Evolutionary conservation across 2,329 filamentous ascomycete species (phyloP), one percentile per base, ranked within the genome.

Genomic region (Pyrenochaeta sp.): DNA sequence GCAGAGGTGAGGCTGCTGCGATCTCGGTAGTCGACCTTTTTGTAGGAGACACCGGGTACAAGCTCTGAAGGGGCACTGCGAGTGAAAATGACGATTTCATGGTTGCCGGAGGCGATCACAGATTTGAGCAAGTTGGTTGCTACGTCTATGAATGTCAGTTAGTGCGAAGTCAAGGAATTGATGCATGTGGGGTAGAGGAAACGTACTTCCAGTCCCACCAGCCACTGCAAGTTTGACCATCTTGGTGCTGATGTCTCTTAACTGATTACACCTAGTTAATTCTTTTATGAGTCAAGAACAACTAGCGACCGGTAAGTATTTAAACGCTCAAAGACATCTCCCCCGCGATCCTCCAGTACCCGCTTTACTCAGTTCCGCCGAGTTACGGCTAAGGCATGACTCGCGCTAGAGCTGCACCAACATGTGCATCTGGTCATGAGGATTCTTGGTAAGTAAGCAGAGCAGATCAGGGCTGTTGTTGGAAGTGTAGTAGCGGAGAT

Each of bases 61-160:
- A 41, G 32, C 7, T 35, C 24, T 9, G 43, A 28, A 11, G 57
- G 49, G 1, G 50, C 42, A 35, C 72, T 76, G 51, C 81, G 71
- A 1, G 73, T 78, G 2, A 85, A 61, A 14, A 84, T 68, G 0
- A 72, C 62, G 31, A 85, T 78, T 0, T 81, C 69, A 43, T 85
- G 81, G 40, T 77, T 81, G 7, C 72, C 71, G 3, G 71, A 69
- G 3, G 74, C 73, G 3, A 80, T 55, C 0, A 83, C 68, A 3
- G 65, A 72, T 44, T 83, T 79, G 15, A 83, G 64, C 7, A 84
- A 58, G 56, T 82, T 81, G 28, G 67, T 72, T 2, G 76, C 78
- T 32, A 85, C 75, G 41, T 81, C 81, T 83, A 31, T 9, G 10
- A 3, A 11, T 4, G 31, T 38, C 14, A 23, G 10, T 23, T 14